phyloP scores from a whole-genome alignment of 305 asterid genomes.

The Solanum aculeatissimum region DNA sequence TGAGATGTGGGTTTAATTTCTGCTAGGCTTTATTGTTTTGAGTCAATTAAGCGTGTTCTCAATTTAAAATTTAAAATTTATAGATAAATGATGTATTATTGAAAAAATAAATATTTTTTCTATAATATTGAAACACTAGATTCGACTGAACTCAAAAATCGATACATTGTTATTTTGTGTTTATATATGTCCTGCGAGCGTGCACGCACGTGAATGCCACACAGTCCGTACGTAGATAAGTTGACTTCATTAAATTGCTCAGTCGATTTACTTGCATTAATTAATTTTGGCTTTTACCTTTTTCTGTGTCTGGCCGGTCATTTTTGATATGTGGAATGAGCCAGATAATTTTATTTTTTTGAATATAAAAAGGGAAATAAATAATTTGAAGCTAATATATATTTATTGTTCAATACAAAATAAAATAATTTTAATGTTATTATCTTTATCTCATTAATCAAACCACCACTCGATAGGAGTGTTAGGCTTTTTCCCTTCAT shows the following conservation, averaged over 20 bases:
- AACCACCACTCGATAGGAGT: neutral
- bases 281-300: neutral
- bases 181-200: constrained; percentile 5
- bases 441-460: neutral
- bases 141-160: too few relatives aligned
- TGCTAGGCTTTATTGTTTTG: neutral
- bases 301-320: neutral
- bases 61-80: neutral
- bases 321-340: neutral
- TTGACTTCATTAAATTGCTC: constrained; percentile 11
- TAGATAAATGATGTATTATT: neutral
- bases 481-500: neutral
- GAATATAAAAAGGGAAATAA: neutral
- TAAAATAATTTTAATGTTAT: neutral
- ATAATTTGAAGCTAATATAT: neutral
- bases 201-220: constrained; percentile 45
- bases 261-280: neutral
- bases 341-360: neutral
- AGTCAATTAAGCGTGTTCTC: neutral
- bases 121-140: neutral
- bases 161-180: neutral
- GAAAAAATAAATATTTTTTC: neutral
- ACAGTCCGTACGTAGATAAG: neutral
- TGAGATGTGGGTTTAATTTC: neutral
- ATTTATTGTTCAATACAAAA: neutral